phyloP scores from a whole-genome alignment of 345 rosid genomes.

The Pseudoturritis turrita region DNA sequence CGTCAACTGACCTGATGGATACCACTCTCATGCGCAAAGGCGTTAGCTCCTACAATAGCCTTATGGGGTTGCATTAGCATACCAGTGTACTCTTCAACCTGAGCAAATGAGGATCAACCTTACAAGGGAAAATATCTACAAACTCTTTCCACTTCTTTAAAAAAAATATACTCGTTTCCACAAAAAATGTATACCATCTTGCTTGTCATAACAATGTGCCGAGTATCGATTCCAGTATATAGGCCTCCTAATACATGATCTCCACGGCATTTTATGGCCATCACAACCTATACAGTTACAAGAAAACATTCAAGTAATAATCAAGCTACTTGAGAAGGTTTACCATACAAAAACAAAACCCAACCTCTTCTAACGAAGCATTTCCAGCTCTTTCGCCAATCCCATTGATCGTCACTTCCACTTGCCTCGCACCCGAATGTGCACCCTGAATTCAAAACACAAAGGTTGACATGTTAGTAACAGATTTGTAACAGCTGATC shows the following conservation, averaged over 20 bases:
- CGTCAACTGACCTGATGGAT: constrained; percentile 63
- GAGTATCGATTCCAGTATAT: constrained; percentile 67
- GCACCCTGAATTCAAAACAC: constrained; percentile 59
- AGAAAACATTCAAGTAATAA: neutral
- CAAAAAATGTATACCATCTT: constrained; percentile 58
- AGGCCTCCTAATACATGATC: constrained; percentile 74
- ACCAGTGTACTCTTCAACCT: constrained; percentile 88
- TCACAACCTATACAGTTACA: constrained; percentile 56
- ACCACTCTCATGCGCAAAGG: constrained; percentile 94
- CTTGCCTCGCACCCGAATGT: constrained; percentile 78
- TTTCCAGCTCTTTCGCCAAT: constrained; percentile 97
- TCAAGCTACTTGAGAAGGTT: neutral
- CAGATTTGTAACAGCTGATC: neutral
- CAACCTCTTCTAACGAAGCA: constrained; percentile 93
- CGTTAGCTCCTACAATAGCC: constrained; percentile 87
- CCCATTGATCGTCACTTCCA: constrained; percentile 93
- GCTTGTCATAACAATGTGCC: constrained; percentile 86
- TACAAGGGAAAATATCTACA: neutral
- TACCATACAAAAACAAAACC: neutral
- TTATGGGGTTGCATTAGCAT: constrained; percentile 80
- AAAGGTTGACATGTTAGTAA: constrained; percentile 6
- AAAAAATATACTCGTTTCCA: neutral
- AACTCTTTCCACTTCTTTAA: neutral
- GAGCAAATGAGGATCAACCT: neutral
- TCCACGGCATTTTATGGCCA: constrained; percentile 89